A percentile compares a stretch with the other conserved stretches of the same genome.
Conservation (phyloP, 768 basidiomycete species). For the Suillus discolor region DNA sequence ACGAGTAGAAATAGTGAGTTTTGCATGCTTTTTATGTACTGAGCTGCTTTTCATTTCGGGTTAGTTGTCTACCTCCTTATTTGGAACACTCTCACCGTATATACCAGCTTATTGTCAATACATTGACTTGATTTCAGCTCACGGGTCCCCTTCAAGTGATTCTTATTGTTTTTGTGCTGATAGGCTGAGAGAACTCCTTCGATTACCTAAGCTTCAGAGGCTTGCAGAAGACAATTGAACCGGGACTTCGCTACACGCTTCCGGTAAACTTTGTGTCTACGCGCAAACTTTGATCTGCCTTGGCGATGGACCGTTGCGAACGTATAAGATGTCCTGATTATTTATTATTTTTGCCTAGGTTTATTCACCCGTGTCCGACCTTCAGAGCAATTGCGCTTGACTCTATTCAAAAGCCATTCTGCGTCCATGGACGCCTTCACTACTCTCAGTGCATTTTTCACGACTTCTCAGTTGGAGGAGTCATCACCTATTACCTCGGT, state of each 20-base stretch:
- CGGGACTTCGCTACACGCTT: background rate
- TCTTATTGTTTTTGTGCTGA: constrained; percentile 4
- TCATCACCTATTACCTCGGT: constrained; percentile 5
- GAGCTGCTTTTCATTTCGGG: background rate
- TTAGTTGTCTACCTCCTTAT: background rate
- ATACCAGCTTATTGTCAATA: constrained; percentile 8
- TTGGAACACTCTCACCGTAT: background rate
- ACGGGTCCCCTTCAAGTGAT: background rate
- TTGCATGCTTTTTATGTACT: background rate
- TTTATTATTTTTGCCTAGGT: background rate
- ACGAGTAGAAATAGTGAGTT: too few relatives aligned
- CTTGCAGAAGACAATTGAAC: constrained; percentile 1
- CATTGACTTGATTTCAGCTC: background rate
- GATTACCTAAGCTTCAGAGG: background rate
- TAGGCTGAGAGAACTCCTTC: background rate
- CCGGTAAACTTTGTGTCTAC: background rate
- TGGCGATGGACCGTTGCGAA: background rate
- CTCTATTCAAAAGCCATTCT: constrained; percentile 1
- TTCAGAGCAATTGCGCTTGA: constrained; percentile 10
- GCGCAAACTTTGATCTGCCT: background rate
- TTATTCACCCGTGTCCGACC: constrained; percentile 6
- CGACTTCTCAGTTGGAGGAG: constrained; percentile 9
- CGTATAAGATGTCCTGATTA: constrained; percentile 1
- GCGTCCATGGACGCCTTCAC: constrained; percentile 11
- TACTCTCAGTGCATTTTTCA: constrained; percentile 5